Percentiles rank a stretch among this genome's conserved stretches.
Evolutionary conservation across 2,329 filamentous ascomycete genomes (phyloP).

Genomic region (Rutstroemia sp.): DNA sequence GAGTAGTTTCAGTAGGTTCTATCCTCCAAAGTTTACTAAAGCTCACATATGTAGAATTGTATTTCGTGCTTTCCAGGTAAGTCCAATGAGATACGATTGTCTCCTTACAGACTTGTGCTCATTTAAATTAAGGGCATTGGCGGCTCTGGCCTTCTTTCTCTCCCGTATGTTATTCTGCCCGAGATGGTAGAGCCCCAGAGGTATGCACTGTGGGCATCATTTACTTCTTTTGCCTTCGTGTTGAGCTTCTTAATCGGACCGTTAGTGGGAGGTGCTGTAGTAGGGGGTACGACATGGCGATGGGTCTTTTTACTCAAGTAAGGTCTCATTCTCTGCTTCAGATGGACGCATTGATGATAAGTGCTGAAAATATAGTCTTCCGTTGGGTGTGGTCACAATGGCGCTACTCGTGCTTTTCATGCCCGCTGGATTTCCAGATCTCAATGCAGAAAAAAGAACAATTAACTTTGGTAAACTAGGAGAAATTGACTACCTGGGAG

Average conservation of each 20-base stretch:
- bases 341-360: too few species aligned
- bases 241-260: slow-evolving; percentile 21
- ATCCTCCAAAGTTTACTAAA: too few species aligned
- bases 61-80: slow-evolving; percentile 12
- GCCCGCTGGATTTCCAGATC: background rate
- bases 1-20: too few species aligned
- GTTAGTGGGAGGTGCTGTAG: slow-evolving; percentile 28
- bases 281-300: slow-evolving; percentile 29
- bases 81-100: too few species aligned
- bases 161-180: slow-evolving; percentile 40
- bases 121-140: too few species aligned
- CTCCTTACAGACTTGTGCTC: too few species aligned
- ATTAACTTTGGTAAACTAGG: background rate
- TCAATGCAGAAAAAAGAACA: background rate
- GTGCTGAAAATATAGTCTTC: too few species aligned
- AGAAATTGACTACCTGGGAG: background rate
- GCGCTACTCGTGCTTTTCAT: background rate
- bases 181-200: slow-evolving; percentile 41
- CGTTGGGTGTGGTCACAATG: background rate
- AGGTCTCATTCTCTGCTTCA: too few species aligned
- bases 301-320: slow-evolving; percentile 23
- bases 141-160: slow-evolving; percentile 36
- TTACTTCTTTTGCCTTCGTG: slow-evolving; percentile 12
- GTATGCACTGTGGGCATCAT: slow-evolving; percentile 31
- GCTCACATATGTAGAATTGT: too few species aligned